Percentiles rank a stretch among this genome's conserved stretches.
phyloP scores from a whole-genome alignment of 2,329 filamentous ascomycete species.

The Magnaporthiopsis incrustans region DNA sequence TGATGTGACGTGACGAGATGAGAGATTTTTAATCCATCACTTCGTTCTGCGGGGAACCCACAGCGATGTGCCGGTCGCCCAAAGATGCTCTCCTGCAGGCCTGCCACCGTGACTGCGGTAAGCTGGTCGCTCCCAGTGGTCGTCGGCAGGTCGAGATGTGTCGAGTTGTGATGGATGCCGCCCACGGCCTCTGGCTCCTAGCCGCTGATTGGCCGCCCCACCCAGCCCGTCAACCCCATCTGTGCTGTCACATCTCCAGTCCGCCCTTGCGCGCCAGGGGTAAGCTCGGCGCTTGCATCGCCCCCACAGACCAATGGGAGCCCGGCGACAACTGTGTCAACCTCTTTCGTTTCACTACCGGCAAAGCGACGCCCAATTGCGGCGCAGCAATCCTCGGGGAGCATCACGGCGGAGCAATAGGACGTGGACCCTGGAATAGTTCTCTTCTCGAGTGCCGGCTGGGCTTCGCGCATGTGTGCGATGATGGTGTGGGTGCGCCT shows the following conservation, averaged over 20 bases:
- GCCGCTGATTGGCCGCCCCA: constrained; percentile 1
- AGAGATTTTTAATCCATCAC: not conserved
- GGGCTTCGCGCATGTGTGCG: not conserved
- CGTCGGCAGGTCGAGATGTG: not conserved
- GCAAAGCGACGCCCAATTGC: constrained; percentile 4
- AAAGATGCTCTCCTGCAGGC: not conserved
- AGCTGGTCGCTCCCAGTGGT: not conserved
- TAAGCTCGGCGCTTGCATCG: constrained; percentile 5
- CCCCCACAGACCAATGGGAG: not conserved
- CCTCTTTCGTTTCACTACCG: not conserved
- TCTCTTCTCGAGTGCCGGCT: not conserved
- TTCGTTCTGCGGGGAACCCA: not conserved
- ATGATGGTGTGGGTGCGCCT: not conserved
- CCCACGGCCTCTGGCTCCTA: not conserved
- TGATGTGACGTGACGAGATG: not conserved
- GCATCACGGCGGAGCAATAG: not conserved
- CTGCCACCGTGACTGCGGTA: not conserved
- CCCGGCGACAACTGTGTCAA: not conserved
- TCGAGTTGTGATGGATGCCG: not conserved
- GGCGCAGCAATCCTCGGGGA: not conserved
- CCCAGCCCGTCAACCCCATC: not conserved
- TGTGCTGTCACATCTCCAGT: constrained; percentile 1
- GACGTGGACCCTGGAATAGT: not conserved
- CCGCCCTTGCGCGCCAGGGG: constrained; percentile 3
- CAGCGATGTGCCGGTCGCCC: not conserved